Evolutionary conservation across 1,284 basidiomycete species (phyloP).

Genomic region (Sporisorium graminicola): DNA sequence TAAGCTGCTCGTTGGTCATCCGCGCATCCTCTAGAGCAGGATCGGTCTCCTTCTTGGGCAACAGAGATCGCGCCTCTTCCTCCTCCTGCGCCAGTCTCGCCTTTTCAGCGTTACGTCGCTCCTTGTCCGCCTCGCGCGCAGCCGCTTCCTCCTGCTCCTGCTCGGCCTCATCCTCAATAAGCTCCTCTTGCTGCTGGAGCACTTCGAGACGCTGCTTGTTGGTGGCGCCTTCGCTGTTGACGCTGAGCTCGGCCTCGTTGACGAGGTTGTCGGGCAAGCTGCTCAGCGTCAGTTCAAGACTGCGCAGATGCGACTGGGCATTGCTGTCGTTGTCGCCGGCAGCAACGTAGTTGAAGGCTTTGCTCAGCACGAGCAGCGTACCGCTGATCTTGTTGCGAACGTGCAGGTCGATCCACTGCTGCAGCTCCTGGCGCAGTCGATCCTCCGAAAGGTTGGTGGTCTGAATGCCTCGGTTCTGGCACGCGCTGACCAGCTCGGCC

Average conservation of each 20-base stretch:
- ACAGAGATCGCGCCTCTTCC: conserved; percentile 57
- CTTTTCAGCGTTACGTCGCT: conserved; percentile 76
- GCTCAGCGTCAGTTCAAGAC: conserved; percentile 89
- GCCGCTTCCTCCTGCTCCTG: conserved; percentile 94
- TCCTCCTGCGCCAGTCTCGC: conserved; percentile 57
- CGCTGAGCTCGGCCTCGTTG: conserved; percentile 95
- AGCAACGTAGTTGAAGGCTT: conserved; percentile 87
- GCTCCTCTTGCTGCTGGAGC: conserved; percentile 96
- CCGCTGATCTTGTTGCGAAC: conserved; percentile 87
- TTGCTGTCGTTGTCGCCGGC: conserved; percentile 42
- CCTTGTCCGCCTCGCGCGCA: conserved; percentile 85
- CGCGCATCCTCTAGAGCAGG: conserved; percentile 75
- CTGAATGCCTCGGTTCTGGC: conserved; percentile 92
- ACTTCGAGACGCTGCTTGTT: conserved; percentile 99
- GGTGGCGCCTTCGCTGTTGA: conserved; percentile 89
- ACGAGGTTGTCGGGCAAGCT: conserved; percentile 94
- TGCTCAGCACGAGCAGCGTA: conserved; percentile 89
- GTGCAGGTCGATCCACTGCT: conserved; percentile 94
- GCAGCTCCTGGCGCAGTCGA: conserved; percentile 83
- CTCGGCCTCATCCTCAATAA: conserved; percentile 98
- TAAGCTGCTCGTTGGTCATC: conserved; percentile 96
- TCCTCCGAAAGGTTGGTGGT: conserved; percentile 78
- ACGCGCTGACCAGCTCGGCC: conserved; percentile 89
- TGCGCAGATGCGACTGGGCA: conserved; percentile 75
- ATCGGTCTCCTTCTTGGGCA: conserved; percentile 58